Evolutionary conservation across 257 asterid species (phyloP), one percentile per base, ranked within the genome.

Genomic region (Jacaranda mimosifolia): DNA sequence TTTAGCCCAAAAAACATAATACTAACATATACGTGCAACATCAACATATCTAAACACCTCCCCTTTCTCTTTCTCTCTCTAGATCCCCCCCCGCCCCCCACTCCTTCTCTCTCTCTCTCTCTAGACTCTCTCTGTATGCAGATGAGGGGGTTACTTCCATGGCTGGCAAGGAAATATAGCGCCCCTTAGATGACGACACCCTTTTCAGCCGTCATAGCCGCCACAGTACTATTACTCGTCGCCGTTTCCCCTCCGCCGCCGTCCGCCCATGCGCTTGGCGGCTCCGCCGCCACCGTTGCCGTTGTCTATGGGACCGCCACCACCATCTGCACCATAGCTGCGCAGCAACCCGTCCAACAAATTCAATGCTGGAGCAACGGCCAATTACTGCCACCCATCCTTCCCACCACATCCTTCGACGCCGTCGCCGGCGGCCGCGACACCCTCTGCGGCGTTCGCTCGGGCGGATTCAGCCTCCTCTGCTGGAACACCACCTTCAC

Each of bases 291-390:
- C 80, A 90, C 99, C 53, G 70, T 95, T 58, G 96, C 99, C 72
- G 89, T 88, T 59, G 86, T 86, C 77, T 91, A 89, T 87, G 93
- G 94, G 68, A 63, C 86, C 63, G 63, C 89, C 84, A 77, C 89
- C 80, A 84, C 94, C 48, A 39, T 95, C 51, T 95, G 99, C 73
- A 70, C 89, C 80, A 77, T 95, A 8, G 75, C 82, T 11, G 91
- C 99, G 4, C 76, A 77, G 9, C 90, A 86, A 68, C 85, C 90
- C 15, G 52, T 83, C 78, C 94, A 78, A 40, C 86, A 74, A 74
- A 86, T 95, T 43, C 98, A 91, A 82, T 95, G 99, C 82, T 95
- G 90, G 90, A 72, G 84, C 3, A 71, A 87, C 78, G 92, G 89
- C 45, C 87, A 73, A 12, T 13, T 74, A 1, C 67, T 63, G 9